phyloP scores from a whole-genome alignment of 306 rosid species.

The Amphicarpaea edgeworthii region DNA sequence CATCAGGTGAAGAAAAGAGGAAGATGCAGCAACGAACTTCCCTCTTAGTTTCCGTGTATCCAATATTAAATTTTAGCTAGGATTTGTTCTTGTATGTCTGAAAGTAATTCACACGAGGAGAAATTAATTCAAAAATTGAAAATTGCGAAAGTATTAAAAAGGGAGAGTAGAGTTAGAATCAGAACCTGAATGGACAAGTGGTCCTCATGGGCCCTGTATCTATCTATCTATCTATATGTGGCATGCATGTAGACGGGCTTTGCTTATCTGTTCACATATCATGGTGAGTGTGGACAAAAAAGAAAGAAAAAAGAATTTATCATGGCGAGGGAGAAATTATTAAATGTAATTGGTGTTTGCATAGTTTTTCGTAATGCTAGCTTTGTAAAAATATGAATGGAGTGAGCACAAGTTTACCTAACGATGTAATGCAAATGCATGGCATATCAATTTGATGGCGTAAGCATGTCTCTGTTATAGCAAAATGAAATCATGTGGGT shows the following conservation, averaged over 20 bases:
- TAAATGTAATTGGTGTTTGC: neutral
- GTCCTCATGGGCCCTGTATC: neutral
- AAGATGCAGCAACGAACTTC: neutral
- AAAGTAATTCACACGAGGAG: neutral
- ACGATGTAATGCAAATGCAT: too few relatives aligned
- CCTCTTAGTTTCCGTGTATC: neutral
- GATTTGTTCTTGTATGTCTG: neutral
- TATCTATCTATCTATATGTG: neutral
- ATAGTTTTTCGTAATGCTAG: neutral
- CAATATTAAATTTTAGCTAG: neutral
- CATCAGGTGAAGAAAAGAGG: neutral
- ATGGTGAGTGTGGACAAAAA: neutral
- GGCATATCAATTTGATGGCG: neutral
- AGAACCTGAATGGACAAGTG: neutral
- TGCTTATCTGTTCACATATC: neutral
- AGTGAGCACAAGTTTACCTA: neutral
- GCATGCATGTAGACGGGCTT: neutral
- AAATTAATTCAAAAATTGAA: neutral
- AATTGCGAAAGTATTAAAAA: neutral
- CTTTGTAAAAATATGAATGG: neutral
- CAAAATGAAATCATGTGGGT: conserved; percentile 18
- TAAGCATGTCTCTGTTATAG: conserved; percentile 6
- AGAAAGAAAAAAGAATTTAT: too few relatives aligned
- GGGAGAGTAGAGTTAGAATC: neutral
- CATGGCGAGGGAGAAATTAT: neutral